Percentiles rank a stretch among this genome's conserved stretches.
Evolutionary conservation across 225 moss, liverwort and hornwort species (phyloP).

Genomic region (Physcomitrium patens): DNA sequence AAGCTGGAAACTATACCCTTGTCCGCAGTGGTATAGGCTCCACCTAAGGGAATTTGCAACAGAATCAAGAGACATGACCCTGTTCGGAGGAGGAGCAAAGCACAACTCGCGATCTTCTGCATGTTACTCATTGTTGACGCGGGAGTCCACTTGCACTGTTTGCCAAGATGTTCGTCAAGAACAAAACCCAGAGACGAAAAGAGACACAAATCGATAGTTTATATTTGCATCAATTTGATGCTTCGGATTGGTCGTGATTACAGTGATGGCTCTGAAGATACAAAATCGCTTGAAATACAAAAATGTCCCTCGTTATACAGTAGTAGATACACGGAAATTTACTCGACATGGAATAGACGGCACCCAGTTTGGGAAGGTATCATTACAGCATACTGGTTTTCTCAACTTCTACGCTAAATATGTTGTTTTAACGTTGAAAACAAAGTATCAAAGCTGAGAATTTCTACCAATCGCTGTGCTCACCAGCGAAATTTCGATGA

Average conservation of each 20-base stretch:
- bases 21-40: conserved; percentile 9
- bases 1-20: neutral
- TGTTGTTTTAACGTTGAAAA: no score
- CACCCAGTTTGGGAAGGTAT: no score
- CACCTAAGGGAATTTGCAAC: neutral
- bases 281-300: neutral
- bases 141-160: no score
- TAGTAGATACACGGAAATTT: neutral
- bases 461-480: neutral
- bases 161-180: neutral
- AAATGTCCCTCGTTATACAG: neutral
- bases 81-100: neutral
- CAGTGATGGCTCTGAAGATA: neutral
- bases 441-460: neutral
- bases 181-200: neutral
- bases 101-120: neutral
- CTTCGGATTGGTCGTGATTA: neutral
- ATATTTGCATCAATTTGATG: neutral
- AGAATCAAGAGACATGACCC: neutral
- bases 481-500: neutral
- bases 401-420: neutral
- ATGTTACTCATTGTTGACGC: conserved; percentile 23
- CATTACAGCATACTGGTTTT: neutral
- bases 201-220: neutral
- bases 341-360: neutral